Base-by-base conservation (phyloP, 2,329 filamentous ascomycete species). In the Aspergillus sp. region DNA sequence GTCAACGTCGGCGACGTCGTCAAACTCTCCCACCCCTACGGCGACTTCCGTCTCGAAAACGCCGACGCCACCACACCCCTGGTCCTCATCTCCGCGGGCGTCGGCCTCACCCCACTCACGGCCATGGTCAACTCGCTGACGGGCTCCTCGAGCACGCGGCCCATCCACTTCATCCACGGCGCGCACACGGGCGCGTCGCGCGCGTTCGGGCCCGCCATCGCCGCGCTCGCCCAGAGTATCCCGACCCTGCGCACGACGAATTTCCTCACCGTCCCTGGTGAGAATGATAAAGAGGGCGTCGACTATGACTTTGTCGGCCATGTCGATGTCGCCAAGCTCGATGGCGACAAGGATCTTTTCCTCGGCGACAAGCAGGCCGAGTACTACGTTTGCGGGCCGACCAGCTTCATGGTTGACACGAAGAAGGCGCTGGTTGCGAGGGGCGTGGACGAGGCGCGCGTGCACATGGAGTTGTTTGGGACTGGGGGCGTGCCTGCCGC, bases 321-420 rank as follows among this genome's bases (percentile, higher is more conserved):
- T 7, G 76, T 91, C 17, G 81, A 87, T 60, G 73, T 93, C n/a
- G 75, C 79, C 34, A 82, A 80, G 58, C 72, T 91, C 43, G 82
- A 85, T 64, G 72, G 76, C 25, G 78, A 84, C 8, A 70, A 76
- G 0, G 79, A 85, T 50, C 77, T 93, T n/a, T 85, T 83, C 66
- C 71, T 88, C 1, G 77, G 80, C 22, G 79, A 89, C 67, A 54
- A 75, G 0, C 76, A 76, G 48, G 82, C 91, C 0, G 80, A 87
- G 69, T 93, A 92, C 74, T 93, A 85, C 68, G 78, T 91, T 57
- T 93, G 91, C 70, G 91, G 91, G 0, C 90, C 91, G 0, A 81
- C 83, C 62, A 72, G 74, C 7, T 93, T 92, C 80, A 93, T 93
- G 91, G 69, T 82, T 9, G 84, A 86, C 43, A 78, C 85, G 23